phyloP scores from a whole-genome alignment of 352 stramenopile genomes.

The Elongisporangium senticosum region DNA sequence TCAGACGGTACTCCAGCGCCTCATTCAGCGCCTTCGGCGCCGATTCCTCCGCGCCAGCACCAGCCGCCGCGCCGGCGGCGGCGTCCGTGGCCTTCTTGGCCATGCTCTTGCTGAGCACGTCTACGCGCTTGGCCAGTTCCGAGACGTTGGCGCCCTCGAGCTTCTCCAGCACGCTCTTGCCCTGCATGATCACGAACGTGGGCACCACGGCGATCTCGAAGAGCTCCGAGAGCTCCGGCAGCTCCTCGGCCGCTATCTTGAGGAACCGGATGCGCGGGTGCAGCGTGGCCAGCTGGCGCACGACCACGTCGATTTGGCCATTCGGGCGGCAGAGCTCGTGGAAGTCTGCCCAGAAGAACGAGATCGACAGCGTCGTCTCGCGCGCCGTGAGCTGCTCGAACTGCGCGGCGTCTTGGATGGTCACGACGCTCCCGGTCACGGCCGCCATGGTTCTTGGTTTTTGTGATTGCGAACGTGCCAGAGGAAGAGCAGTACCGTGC shows the following conservation, averaged over 20 bases:
- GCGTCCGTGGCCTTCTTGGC: slow-evolving; percentile 40
- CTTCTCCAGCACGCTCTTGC: slow-evolving; percentile 72
- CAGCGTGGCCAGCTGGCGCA: slow-evolving; percentile 73
- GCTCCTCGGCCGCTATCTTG: slow-evolving; percentile 82
- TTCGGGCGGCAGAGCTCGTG: slow-evolving; percentile 79
- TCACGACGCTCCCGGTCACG: slow-evolving; percentile 59
- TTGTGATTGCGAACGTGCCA: not conserved
- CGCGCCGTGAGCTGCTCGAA: slow-evolving; percentile 73
- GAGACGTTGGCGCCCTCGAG: slow-evolving; percentile 80
- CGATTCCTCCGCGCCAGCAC: slow-evolving; percentile 2
- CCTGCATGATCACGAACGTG: slow-evolving; percentile 89
- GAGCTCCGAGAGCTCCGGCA: slow-evolving; percentile 78
- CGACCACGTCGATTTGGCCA: slow-evolving; percentile 80
- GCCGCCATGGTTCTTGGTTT: slow-evolving; percentile 18
- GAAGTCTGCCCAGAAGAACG: slow-evolving; percentile 86
- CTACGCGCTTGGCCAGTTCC: slow-evolving; percentile 78
- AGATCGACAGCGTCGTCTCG: slow-evolving; percentile 70
- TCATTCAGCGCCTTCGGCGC: slow-evolving; percentile 41
- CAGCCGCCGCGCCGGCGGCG: slow-evolving; percentile 5
- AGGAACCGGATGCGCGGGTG: slow-evolving; percentile 82
- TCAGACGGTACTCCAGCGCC: slow-evolving; percentile 65
- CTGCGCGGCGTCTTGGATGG: slow-evolving; percentile 61
- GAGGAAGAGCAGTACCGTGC: not conserved
- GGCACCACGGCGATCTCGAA: slow-evolving; percentile 92
- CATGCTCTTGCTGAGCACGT: slow-evolving; percentile 80